Evolutionary conservation across 139 green algal species (phyloP).

Genomic region (Chlorella sp.): DNA sequence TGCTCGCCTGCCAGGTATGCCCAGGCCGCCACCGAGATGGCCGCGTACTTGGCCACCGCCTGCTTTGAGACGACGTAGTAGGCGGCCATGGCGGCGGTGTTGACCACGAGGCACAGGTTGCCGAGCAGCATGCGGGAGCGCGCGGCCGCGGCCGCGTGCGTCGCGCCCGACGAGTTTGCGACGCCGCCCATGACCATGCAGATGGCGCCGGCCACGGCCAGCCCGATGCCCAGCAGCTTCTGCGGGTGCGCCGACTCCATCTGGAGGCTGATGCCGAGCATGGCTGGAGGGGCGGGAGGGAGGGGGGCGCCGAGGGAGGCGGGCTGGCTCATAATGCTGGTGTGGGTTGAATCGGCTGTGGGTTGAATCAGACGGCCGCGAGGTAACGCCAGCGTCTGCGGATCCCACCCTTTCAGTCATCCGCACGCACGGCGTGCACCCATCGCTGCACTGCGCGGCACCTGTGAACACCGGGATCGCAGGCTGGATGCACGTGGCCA

Average conservation of each 20-base stretch:
- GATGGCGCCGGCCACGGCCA: slow-evolving; percentile 57
- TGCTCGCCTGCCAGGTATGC: slow-evolving; percentile 53
- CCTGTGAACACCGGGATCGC: slow-evolving; percentile 72
- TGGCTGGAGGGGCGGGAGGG: too few relatives aligned
- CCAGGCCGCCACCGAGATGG: slow-evolving; percentile 65
- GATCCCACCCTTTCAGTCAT: too few relatives aligned
- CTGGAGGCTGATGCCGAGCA: slow-evolving; percentile 52
- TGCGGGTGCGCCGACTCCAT: slow-evolving; percentile 52
- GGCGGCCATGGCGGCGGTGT: slow-evolving; percentile 57
- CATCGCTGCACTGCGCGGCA: too few relatives aligned
- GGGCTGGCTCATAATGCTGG: too few relatives aligned
- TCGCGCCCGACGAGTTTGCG: not conserved
- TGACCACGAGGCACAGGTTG: slow-evolving; percentile 59
- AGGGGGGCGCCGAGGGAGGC: too few relatives aligned
- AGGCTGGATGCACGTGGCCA: slow-evolving; percentile 79
- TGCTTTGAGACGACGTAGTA: slow-evolving; percentile 61
- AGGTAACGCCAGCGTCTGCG: too few relatives aligned
- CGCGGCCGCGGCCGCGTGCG: not conserved
- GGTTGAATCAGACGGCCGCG: too few relatives aligned
- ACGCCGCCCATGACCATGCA: slow-evolving; percentile 54
- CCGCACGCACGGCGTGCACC: too few relatives aligned
- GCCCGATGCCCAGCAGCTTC: slow-evolving; percentile 63
- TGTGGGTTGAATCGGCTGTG: too few relatives aligned
- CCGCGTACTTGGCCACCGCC: slow-evolving; percentile 37
- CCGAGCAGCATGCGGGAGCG: slow-evolving; percentile 45